A percentile compares a stretch with the other conserved stretches of the same genome.
Conservation (phyloP, 2,329 filamentous ascomycete species). For the Rhinocladiella similis region DNA sequence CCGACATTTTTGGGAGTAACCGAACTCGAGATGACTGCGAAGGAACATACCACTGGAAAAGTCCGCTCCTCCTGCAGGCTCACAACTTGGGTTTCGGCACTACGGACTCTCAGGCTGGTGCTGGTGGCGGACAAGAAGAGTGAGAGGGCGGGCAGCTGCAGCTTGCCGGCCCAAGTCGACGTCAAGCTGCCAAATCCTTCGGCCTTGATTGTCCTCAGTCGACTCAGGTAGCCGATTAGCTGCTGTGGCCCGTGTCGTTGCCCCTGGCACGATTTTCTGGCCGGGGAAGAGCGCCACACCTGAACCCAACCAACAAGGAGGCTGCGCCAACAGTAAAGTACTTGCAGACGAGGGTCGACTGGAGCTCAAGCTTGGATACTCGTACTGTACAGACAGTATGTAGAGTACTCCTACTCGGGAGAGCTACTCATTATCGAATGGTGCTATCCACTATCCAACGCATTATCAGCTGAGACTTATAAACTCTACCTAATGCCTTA, state of each 20-base stretch:
- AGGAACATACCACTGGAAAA: not conserved
- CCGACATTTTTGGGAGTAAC: too few relatives aligned
- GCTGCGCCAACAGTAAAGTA: not conserved
- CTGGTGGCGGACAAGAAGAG: not conserved
- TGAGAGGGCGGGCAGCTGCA: not conserved
- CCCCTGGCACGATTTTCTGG: not conserved
- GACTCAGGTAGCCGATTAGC: not conserved
- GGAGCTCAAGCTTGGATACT: too few relatives aligned
- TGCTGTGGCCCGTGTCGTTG: not conserved
- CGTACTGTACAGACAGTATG: too few relatives aligned
- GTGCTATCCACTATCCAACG: too few relatives aligned
- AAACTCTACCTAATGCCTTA: too few relatives aligned
- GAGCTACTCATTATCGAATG: too few relatives aligned
- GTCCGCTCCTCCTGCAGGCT: not conserved
- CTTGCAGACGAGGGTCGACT: not conserved
- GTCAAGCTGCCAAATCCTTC: slow-evolving; percentile 1
- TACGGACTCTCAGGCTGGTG: not conserved
- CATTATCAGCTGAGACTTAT: too few relatives aligned
- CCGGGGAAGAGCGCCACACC: not conserved
- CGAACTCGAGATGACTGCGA: too few relatives aligned
- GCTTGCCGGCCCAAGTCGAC: not conserved
- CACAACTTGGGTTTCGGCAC: not conserved
- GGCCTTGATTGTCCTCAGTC: not conserved
- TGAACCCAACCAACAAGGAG: not conserved
- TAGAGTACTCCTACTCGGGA: too few relatives aligned